Conservation (phyloP, 768 basidiomycete genomes). For the Pleurotus pulmonarius region DNA sequence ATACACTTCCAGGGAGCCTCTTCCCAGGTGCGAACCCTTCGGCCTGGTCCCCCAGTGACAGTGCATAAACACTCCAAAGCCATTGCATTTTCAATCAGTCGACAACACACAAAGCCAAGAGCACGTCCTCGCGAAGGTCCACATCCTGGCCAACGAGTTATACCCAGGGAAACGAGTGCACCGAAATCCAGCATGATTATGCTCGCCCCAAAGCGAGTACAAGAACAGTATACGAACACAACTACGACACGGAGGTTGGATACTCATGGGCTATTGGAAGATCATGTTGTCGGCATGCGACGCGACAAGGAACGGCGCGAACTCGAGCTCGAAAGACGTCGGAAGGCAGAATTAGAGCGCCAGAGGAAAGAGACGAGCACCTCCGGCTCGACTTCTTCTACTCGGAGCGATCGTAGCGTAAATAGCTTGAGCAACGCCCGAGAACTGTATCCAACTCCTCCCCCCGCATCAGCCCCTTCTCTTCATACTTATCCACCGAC, state of each 20-base stretch:
- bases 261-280: slow-evolving; percentile 64
- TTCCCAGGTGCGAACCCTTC: slow-evolving; percentile 29
- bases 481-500: slow-evolving; percentile 14
- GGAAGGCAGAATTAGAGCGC: slow-evolving; percentile 27
- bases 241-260: slow-evolving; percentile 65
- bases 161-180: background rate
- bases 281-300: slow-evolving; percentile 25
- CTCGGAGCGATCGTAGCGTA: slow-evolving; percentile 15
- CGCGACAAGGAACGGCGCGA: slow-evolving; percentile 13
- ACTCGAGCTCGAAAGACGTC: slow-evolving; percentile 13
- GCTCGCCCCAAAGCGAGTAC: slow-evolving; percentile 71
- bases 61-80: slow-evolving; percentile 84
- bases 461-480: slow-evolving; percentile 18
- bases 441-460: slow-evolving; percentile 10
- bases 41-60: slow-evolving; percentile 58
- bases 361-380: slow-evolving; percentile 20
- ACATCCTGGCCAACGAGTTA: slow-evolving; percentile 9
- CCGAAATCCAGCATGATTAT: slow-evolving; percentile 47
- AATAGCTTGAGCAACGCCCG: slow-evolving; percentile 3
- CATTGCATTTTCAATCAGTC: slow-evolving; percentile 74
- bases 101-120: slow-evolving; percentile 43
- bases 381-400: slow-evolving; percentile 19
- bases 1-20: slow-evolving; percentile 51
- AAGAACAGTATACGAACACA: slow-evolving; percentile 75
- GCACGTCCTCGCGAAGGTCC: slow-evolving; percentile 8